Evolutionary conservation across 208 protist genomes (phyloP).

Genomic region (Borovskyia barvae): DNA sequence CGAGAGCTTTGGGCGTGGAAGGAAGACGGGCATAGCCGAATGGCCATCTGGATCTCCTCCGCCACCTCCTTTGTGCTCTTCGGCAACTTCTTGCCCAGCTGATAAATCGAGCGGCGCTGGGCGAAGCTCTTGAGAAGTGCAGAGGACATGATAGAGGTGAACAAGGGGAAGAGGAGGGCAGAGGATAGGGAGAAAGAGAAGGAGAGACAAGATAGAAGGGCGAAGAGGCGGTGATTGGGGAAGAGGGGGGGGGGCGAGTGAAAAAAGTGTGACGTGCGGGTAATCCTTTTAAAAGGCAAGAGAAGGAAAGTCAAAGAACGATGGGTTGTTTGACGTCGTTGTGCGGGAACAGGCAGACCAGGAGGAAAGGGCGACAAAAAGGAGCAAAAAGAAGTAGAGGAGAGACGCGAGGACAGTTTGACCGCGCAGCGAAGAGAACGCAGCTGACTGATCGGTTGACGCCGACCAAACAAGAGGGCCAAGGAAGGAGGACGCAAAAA

Average conservation of each 20-base stretch:
- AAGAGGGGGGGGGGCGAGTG: neutral
- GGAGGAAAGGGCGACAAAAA: neutral
- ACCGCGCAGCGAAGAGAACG: too few species aligned
- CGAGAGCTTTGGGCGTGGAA: conserved; percentile 57
- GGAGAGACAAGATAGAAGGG: conserved; percentile 1
- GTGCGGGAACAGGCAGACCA: neutral
- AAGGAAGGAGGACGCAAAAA: too few species aligned
- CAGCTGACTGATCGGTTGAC: too few species aligned
- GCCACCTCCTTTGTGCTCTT: conserved; percentile 24
- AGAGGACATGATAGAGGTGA: neutral
- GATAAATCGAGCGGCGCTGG: conserved; percentile 40
- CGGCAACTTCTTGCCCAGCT: conserved; percentile 30
- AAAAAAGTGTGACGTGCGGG: neutral
- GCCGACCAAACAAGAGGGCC: too few species aligned
- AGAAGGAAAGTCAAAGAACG: too few species aligned
- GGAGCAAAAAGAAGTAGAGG: neutral
- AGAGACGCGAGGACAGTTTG: too few species aligned
- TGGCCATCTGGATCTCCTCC: conserved; percentile 26
- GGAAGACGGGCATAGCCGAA: conserved; percentile 29
- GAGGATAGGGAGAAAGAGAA: neutral
- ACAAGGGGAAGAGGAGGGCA: neutral
- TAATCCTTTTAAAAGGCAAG: too few species aligned
- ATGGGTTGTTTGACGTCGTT: too few species aligned
- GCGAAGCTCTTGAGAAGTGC: neutral
- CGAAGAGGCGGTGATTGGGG: neutral